phyloP scores from a whole-genome alignment of 164 flowering plant genomes.

The Tetrastigma voinierianum region DNA sequence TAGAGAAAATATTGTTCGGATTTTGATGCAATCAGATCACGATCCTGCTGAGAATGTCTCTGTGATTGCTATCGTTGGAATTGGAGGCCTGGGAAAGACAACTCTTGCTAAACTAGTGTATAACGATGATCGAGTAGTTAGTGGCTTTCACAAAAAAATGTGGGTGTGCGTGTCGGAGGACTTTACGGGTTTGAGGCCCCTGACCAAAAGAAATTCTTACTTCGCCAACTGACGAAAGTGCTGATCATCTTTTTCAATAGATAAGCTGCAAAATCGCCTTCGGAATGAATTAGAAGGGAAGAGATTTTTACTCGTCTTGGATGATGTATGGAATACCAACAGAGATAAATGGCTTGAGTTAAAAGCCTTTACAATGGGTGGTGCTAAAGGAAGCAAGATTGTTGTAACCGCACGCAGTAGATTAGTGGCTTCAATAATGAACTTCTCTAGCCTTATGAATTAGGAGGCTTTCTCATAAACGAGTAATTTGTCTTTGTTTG shows the following conservation, averaged over 20 bases:
- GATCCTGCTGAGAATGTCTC: neutral
- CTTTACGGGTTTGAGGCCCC: neutral
- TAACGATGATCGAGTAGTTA: neutral
- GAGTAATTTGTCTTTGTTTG: neutral
- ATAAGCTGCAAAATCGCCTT: neutral
- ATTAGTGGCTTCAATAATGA: neutral
- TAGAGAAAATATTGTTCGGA: neutral
- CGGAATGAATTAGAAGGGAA: neutral
- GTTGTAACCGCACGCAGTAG: neutral
- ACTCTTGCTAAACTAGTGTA: neutral
- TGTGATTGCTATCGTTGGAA: neutral
- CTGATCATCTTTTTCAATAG: neutral
- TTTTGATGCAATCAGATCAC: neutral
- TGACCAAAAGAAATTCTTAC: neutral
- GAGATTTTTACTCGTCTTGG: neutral
- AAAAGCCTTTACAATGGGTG: neutral
- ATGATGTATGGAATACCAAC: neutral
- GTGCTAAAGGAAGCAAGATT: neutral
- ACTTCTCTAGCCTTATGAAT: neutral
- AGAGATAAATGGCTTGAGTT: neutral
- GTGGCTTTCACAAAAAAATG: neutral
- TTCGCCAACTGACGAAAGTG: neutral
- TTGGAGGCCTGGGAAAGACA: neutral
- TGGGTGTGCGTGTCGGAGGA: neutral
- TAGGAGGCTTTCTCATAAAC: neutral